Conservation (phyloP, 2,329 filamentous ascomycete species). For the Exserohilum turcica region DNA sequence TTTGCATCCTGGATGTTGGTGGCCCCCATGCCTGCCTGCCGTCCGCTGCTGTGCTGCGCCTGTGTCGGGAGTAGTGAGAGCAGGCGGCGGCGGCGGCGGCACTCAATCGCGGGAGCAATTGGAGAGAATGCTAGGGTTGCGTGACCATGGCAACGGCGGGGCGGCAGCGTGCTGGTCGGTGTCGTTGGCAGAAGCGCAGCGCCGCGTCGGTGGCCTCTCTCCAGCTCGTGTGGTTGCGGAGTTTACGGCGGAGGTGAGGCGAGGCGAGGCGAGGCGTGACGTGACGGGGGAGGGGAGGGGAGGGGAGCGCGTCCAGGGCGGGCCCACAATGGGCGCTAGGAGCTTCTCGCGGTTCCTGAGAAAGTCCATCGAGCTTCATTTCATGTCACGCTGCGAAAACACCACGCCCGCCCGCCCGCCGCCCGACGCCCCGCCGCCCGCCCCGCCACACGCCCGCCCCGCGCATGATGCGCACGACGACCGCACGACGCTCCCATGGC, state of each 20-base stretch:
- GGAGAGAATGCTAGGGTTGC: not conserved
- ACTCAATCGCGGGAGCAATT: not conserved
- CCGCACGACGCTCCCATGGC: constrained; percentile 62
- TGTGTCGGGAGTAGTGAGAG: too few relatives aligned
- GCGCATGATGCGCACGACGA: constrained; percentile 41
- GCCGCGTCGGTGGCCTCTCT: not conserved
- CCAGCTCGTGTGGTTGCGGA: constrained; percentile 16
- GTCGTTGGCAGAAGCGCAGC: not conserved
- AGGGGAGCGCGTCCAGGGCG: constrained; percentile 9
- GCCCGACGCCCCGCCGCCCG: constrained; percentile 3
- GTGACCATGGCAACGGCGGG: constrained; percentile 3
- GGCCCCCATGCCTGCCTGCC: constrained; percentile 34
- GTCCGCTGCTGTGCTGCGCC: constrained; percentile 11
- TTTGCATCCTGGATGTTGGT: constrained; percentile 46
- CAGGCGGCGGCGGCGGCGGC: not conserved
- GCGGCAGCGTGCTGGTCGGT: not conserved
- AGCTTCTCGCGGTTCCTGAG: constrained; percentile 35
- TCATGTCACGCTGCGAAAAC: constrained; percentile 31
- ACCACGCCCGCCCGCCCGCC: constrained; percentile 17
- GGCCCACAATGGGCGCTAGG: constrained; percentile 19
- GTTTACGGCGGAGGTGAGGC: constrained; percentile 23
- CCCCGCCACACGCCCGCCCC: not conserved
- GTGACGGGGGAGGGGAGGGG: too few relatives aligned
- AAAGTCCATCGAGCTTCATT: constrained; percentile 29
- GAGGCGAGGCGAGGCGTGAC: too few relatives aligned